phyloP scores from a whole-genome alignment of 176 grass and related monocot species.

The Ananas comosus region DNA sequence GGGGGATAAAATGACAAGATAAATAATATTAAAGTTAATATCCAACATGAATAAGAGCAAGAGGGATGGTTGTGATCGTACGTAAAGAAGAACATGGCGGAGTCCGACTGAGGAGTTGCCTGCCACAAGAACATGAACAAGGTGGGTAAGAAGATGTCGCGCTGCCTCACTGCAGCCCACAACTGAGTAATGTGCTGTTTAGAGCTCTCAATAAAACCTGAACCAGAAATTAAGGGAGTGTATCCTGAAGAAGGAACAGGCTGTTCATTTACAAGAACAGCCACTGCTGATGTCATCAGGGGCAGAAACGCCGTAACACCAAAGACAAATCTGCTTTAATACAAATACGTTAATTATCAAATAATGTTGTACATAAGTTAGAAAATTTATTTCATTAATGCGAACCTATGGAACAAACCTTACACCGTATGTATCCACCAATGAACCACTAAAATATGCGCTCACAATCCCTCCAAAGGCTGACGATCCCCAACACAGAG shows the following conservation, averaged over 20 bases:
- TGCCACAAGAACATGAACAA: constrained; percentile 97
- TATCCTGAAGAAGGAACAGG: constrained; percentile 18
- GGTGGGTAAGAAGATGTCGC: constrained; percentile 72
- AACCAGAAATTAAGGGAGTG: constrained; percentile 35
- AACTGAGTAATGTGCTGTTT: constrained; percentile 58
- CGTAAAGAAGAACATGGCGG: constrained; percentile 90
- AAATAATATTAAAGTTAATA: too few relatives aligned
- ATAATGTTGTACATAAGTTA: background rate
- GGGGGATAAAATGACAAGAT: too few relatives aligned
- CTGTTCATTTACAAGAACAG: constrained; percentile 88
- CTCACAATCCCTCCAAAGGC: constrained; percentile 86
- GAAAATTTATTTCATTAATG: background rate
- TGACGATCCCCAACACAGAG: constrained; percentile 91
- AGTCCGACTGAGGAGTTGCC: constrained; percentile 92
- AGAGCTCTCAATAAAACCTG: constrained; percentile 56
- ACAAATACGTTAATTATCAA: background rate
- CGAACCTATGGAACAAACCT: constrained; percentile 39
- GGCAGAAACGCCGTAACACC: constrained; percentile 87
- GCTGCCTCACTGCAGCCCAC: constrained; percentile 79
- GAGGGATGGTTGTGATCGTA: constrained; percentile 28
- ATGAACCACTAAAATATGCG: constrained; percentile 91
- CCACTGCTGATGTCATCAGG: constrained; percentile 75
- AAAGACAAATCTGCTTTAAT: constrained; percentile 75
- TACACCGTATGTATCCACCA: constrained; percentile 83
- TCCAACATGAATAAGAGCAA: too few relatives aligned